These are phyloP conservation scores for Calonectria leucothoes DNA, from an alignment of 2,329 filamentous ascomycete species.

Conservation along the genomic window DNA sequence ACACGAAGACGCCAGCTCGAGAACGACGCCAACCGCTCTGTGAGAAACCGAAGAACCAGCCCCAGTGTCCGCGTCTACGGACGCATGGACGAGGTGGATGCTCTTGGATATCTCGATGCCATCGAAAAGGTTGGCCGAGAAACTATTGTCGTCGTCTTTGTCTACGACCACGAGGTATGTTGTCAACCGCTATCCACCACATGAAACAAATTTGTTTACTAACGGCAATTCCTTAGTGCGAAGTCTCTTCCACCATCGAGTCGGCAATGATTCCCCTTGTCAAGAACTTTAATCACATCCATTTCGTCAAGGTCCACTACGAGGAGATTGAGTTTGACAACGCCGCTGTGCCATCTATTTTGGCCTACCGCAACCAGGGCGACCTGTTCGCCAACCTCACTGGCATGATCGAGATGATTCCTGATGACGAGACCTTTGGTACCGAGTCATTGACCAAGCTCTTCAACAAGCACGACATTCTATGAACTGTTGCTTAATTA, in stretches of 20 bases:
- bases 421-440: conserved; percentile 72
- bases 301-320: conserved; percentile 92
- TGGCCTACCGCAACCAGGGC: conserved; percentile 88
- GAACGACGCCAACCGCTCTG: conserved; percentile 64
- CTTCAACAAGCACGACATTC: conserved; percentile 63
- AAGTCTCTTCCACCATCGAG: conserved; percentile 83
- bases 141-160: conserved; percentile 90
- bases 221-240: conserved; percentile 67
- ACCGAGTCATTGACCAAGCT: conserved; percentile 64
- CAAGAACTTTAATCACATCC: conserved; percentile 74
- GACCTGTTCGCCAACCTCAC: conserved; percentile 93
- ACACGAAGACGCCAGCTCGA: conserved; percentile 82
- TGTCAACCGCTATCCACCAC: conserved; percentile 28
- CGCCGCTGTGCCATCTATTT: conserved; percentile 85
- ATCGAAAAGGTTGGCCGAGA: conserved; percentile 89
- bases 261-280: conserved; percentile 82
- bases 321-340: conserved; percentile 95
- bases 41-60: conserved; percentile 76
- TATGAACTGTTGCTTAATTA: conserved; percentile 49
- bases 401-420: conserved; percentile 87
- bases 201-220: conserved; percentile 35
- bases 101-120: conserved; percentile 92
- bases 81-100: conserved; percentile 85
- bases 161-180: conserved; percentile 87
- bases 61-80: conserved; percentile 85